Percentiles rank a stretch among this genome's conserved stretches.
These are phyloP conservation scores for Tetrapisispora arboricola DNA, from an alignment of 805 yeast genomes.

Conservation along the genomic window DNA sequence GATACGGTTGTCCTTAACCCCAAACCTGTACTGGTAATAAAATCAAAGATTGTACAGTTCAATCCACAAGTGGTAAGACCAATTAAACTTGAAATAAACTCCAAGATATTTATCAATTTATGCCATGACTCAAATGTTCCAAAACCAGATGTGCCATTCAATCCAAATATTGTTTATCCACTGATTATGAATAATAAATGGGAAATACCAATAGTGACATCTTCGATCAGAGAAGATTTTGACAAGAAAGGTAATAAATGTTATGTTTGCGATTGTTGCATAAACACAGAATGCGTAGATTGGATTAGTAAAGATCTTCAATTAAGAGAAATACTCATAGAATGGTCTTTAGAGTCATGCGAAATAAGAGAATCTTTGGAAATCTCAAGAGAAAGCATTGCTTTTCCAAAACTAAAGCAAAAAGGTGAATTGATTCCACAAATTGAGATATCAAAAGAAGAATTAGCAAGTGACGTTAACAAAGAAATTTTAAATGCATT, in stretches of 20 bases:
- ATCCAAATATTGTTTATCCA: constrained; percentile 49
- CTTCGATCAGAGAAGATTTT: constrained; percentile 39
- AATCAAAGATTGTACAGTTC: constrained; percentile 41
- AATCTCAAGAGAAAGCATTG: constrained; percentile 49
- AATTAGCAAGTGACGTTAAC: constrained; percentile 32
- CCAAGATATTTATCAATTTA: constrained; percentile 70
- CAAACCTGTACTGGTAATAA: constrained; percentile 61
- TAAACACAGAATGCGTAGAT: constrained; percentile 50
- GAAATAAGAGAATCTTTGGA: constrained; percentile 44
- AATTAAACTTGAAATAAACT: constrained; percentile 6
- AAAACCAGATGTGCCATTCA: constrained; percentile 43
- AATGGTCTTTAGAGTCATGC: constrained; percentile 76
- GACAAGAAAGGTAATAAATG: constrained; percentile 67
- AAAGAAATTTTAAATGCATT: constrained; percentile 25
- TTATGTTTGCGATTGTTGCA: constrained; percentile 69
- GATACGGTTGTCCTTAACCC: constrained; percentile 35
- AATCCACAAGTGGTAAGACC: constrained; percentile 15
- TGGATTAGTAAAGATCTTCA: constrained; percentile 53
- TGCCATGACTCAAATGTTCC: constrained; percentile 63
- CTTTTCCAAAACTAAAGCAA: constrained; percentile 58
- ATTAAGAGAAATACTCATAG: constrained; percentile 55
- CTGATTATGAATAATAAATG: constrained; percentile 61
- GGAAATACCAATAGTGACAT: constrained; percentile 76
- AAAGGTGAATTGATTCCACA: constrained; percentile 49
- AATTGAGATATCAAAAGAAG: constrained; percentile 37